These are phyloP conservation scores for Metroxylon sagu DNA, from an alignment of 176 grass and related monocot species.

Conservation along the genomic window DNA sequence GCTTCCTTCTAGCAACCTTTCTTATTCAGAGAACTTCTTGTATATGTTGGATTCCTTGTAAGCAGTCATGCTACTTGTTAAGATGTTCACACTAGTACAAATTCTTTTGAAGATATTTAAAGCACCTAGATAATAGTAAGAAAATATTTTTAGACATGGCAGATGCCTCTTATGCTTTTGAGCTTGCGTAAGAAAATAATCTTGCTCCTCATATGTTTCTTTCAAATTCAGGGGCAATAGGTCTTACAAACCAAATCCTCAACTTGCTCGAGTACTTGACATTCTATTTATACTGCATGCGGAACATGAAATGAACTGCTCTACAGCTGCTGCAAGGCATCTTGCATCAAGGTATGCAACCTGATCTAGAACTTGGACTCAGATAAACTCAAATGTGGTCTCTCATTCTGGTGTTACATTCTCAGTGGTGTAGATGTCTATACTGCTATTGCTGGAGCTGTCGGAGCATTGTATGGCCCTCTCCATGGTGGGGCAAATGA, in stretches of 20 bases:
- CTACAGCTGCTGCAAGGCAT: constrained; percentile 87
- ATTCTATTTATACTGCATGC: constrained; percentile 96
- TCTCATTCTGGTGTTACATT: constrained; percentile 16
- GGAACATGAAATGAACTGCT: constrained; percentile 99
- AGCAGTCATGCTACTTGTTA: constrained; percentile 10
- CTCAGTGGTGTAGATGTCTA: constrained; percentile 93
- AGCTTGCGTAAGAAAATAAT: too few species aligned
- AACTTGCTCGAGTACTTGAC: constrained; percentile 76
- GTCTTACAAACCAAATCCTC: constrained; percentile 73
- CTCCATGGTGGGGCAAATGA: constrained; percentile 97
- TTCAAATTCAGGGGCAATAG: constrained; percentile 51
- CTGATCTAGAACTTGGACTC: too few species aligned
- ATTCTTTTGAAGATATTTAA: too few species aligned
- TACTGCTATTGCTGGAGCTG: constrained; percentile 87
- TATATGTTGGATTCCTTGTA: constrained; percentile 98
- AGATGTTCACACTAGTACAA: too few species aligned
- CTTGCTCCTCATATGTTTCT: too few species aligned
- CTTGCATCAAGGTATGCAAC: constrained; percentile 37
- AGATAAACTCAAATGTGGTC: too few species aligned
- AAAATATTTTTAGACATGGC: too few species aligned
- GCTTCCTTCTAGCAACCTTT: constrained; percentile 73
- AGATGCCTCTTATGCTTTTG: too few species aligned
- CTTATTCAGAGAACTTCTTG: constrained; percentile 95
- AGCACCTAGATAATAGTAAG: too few species aligned
- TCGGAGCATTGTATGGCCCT: constrained; percentile 96